These are phyloP conservation scores for barrel medic (Medicago truncatula) DNA, from an alignment of 306 rosid species.

Conservation along the genomic window MtrunA17r5.0-ANR NC_053045.1:40516501-40517000, in stretches of 20 bases:
- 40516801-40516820: slow-evolving; percentile 74
- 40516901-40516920: slow-evolving; percentile 82
- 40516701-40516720: slow-evolving; percentile 66
- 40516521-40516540: slow-evolving; percentile 82
- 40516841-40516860: slow-evolving; percentile 75
- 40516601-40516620: neutral
- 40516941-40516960: slow-evolving; percentile 77
- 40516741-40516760: slow-evolving; percentile 71
- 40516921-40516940: slow-evolving; percentile 90
- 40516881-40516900: slow-evolving; percentile 62
- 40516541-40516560: slow-evolving; percentile 69
- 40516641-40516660: slow-evolving; percentile 95
- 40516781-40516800: slow-evolving; percentile 67
- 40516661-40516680: slow-evolving; percentile 95
- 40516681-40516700: slow-evolving; percentile 77
- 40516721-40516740: slow-evolving; percentile 78
- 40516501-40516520: slow-evolving; percentile 77
- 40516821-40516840: slow-evolving; percentile 68
- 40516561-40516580: slow-evolving; percentile 70
- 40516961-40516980: slow-evolving; percentile 89
- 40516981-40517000: slow-evolving; percentile 85
- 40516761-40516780: slow-evolving; percentile 50
- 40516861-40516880: slow-evolving; percentile 79
- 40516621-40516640: slow-evolving; percentile 54
- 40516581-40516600: slow-evolving; percentile 49